A percentile compares a stretch with the other conserved stretches of the same genome.
phyloP scores from a whole-genome alignment of 768 basidiomycete species.

The Boletus eberwhitei region DNA sequence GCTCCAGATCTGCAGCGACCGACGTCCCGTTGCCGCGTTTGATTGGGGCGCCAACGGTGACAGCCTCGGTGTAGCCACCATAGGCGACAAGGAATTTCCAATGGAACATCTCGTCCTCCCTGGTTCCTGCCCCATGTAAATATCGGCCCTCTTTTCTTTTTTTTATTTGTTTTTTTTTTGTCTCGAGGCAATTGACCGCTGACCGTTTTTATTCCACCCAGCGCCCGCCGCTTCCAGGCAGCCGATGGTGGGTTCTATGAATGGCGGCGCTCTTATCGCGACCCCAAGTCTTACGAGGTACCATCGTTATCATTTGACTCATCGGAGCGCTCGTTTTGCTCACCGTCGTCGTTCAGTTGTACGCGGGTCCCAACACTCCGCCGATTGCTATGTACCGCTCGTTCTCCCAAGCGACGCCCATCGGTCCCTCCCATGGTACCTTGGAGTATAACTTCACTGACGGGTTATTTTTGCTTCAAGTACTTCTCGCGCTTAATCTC shows the following conservation, averaged over 20 bases:
- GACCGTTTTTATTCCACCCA: conserved; percentile 24
- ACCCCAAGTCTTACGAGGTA: conserved; percentile 60
- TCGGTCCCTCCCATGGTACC: conserved; percentile 63
- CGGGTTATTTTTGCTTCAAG: conserved; percentile 57
- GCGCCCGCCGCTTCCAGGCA: conserved; percentile 58
- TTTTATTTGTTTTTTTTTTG: not conserved
- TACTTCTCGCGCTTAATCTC: conserved; percentile 61
- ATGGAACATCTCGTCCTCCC: conserved; percentile 62
- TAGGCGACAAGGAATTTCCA: conserved; percentile 51
- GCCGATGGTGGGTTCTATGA: conserved; percentile 59
- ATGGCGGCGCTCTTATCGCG: conserved; percentile 55
- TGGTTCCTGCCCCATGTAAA: conserved; percentile 50
- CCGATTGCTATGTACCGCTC: conserved; percentile 58
- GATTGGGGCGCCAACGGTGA: conserved; percentile 39
- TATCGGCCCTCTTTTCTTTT: not conserved
- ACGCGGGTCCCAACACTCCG: conserved; percentile 43
- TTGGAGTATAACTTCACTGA: conserved; percentile 63
- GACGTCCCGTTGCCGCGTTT: conserved; percentile 51
- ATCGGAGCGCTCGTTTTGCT: not conserved
- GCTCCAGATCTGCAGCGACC: conserved; percentile 36
- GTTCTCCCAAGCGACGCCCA: conserved; percentile 48
- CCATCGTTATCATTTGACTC: conserved; percentile 15
- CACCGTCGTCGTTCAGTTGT: conserved; percentile 37
- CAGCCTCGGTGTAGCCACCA: conserved; percentile 43
- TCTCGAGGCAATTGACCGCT: not conserved